Evolutionary conservation across 192 early-diverging fungal species (phyloP), one percentile per base, ranked within the genome.

Genomic region (Coemansia sp.): DNA sequence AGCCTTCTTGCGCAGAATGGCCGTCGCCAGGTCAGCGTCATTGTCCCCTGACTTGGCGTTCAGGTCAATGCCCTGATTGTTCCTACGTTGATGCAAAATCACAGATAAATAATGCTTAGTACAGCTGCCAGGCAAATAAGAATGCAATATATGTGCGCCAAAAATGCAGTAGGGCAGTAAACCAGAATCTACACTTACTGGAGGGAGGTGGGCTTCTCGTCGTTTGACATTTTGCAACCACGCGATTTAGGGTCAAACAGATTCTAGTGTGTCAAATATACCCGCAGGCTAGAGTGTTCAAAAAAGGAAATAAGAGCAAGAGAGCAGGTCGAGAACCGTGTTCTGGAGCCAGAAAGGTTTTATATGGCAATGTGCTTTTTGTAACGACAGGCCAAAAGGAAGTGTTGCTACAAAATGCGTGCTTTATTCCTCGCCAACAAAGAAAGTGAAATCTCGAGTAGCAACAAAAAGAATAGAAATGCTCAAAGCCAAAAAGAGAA

Each of bases 1-100:
- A 0, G 91, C 72, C 77, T 99, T 99, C 68, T 91, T 90, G 71
- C 94, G 93, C 56, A 99, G 83, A 72, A 99, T 99, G 55, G 96
- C 97, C 14, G 93, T 92, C 47, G 96, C 91, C 32, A 90, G 83
- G 84, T 99, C 97, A 55, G 93, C 83, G 41, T 82, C 84, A 24
- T 87, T 82, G 72, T 91, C 86, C 29, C 43, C 65, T 9, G 70
- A 57, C 64, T 73, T 73, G 32, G 53, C 60, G 49, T 58, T 64
- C 21, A 65, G 52, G 69, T 75, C 77, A 24, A 72, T 68, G 57
- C 43, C 41, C 69, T 70, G 68, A 62, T 74, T 68, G 49, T 72
- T 80, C 55, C 73, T 75, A 75, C 17, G 41, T 4, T 43, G 41
- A n/a, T 43, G 41, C 14, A 48, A 43, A 43, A 43, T 43, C 41